Conservation (phyloP, 768 basidiomycete genomes). For the Mrakia blollopis region DNA sequence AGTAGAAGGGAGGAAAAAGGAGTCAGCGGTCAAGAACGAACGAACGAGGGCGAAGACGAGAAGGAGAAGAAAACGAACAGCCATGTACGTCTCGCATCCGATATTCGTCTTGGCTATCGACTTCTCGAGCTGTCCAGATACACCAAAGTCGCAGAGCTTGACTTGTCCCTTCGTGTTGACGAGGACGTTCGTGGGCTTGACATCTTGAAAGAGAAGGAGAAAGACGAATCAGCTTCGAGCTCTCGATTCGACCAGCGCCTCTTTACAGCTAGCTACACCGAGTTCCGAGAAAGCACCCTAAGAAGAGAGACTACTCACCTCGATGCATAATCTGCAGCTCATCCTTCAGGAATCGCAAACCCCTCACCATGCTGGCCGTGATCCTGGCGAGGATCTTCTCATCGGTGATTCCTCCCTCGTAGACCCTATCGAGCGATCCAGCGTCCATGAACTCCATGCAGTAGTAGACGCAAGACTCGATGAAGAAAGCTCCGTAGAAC, state of each 20-base stretch:
- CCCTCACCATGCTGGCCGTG: constrained; percentile 73
- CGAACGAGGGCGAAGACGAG: not conserved
- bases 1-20: constrained; percentile 22
- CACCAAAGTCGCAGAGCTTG: constrained; percentile 98
- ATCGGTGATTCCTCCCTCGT: constrained; percentile 53
- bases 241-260: not conserved
- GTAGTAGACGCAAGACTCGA: constrained; percentile 99
- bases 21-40: not conserved
- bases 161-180: constrained; percentile 81
- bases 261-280: too few species aligned
- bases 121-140: constrained; percentile 94
- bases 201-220: constrained; percentile 52
- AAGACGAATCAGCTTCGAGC: not conserved
- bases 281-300: too few species aligned
- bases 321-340: constrained; percentile 80
- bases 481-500: constrained; percentile 98
- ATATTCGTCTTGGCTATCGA: constrained; percentile 96
- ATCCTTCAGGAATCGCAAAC: constrained; percentile 92
- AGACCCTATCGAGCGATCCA: constrained; percentile 83
- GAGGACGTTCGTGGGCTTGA: constrained; percentile 91
- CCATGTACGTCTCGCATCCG: constrained; percentile 98
- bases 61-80: constrained; percentile 52
- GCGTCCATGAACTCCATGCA: constrained; percentile 99
- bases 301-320: constrained; percentile 45
- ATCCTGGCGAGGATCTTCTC: constrained; percentile 81